Conservation (phyloP, 1,139 yeast species). For the Suhomyces wounanorum region DNA sequence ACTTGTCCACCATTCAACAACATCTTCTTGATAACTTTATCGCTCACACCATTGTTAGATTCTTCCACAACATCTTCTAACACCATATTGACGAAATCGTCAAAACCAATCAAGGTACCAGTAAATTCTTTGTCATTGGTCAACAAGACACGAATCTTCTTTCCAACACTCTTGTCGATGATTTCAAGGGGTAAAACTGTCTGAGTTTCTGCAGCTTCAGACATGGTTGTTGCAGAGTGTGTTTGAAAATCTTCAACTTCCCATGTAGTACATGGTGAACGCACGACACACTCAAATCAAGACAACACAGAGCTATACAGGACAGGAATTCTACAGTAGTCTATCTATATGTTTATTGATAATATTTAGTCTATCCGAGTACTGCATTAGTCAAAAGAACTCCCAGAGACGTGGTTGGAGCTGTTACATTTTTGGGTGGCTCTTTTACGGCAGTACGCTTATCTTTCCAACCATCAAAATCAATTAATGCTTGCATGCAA, state of each 20-base stretch:
- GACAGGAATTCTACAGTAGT: neutral
- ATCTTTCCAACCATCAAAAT: constrained; percentile 88
- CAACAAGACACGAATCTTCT: constrained; percentile 75
- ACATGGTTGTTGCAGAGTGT: constrained; percentile 5
- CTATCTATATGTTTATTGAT: neutral
- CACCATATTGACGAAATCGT: constrained; percentile 92
- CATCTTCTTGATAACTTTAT: constrained; percentile 59
- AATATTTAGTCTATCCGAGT: neutral
- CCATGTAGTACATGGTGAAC: neutral
- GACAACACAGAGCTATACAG: too few relatives aligned
- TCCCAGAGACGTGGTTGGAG: constrained; percentile 1
- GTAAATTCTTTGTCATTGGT: constrained; percentile 74
- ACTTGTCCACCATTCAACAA: constrained; percentile 86
- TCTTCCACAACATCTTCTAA: constrained; percentile 78
- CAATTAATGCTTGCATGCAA: constrained; percentile 95
- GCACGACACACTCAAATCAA: too few relatives aligned
- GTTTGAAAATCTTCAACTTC: constrained; percentile 4
- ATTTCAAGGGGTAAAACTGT: constrained; percentile 74
- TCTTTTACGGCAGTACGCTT: constrained; percentile 18
- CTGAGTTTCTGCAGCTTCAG: constrained; percentile 13
- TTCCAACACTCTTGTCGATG: constrained; percentile 85
- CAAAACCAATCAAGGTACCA: constrained; percentile 89
- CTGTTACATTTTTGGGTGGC: neutral
- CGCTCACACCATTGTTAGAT: constrained; percentile 34
- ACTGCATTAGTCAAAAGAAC: constrained; percentile 7